phyloP scores from a whole-genome alignment of 2,329 filamentous ascomycete genomes.

The Ceratocystis albifundus region DNA sequence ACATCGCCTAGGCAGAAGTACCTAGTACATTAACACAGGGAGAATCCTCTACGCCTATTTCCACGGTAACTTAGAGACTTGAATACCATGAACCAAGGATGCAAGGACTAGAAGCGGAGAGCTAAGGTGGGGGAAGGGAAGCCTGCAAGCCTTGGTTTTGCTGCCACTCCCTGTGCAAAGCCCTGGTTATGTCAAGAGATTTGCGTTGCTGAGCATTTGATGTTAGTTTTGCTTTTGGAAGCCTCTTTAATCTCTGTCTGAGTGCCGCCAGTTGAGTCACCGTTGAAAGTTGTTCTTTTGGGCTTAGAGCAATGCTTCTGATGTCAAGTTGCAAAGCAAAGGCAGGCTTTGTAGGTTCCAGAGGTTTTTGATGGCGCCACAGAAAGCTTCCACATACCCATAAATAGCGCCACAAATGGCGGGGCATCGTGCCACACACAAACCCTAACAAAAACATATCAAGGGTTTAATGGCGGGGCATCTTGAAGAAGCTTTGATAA shows the following conservation, averaged over 20 bases:
- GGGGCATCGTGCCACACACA: background rate
- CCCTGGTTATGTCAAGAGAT: slow-evolving; percentile 1
- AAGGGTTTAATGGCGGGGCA: slow-evolving; percentile 19
- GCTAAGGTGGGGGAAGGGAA: background rate
- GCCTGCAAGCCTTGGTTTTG: background rate
- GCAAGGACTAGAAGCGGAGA: background rate
- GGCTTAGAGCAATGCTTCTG: too few relatives aligned
- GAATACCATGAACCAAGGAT: background rate
- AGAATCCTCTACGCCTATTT: background rate
- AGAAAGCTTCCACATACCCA: background rate
- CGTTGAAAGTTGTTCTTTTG: background rate
- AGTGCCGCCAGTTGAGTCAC: background rate
- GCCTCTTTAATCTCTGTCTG: background rate
- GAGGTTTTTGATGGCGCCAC: slow-evolving; percentile 3
- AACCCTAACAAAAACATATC: background rate
- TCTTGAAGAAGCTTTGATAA: background rate
- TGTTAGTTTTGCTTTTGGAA: background rate
- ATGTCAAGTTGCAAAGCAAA: too few relatives aligned
- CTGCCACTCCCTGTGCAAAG: background rate
- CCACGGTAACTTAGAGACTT: background rate
- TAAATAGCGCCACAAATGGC: slow-evolving; percentile 3
- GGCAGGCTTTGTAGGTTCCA: background rate
- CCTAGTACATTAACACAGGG: background rate
- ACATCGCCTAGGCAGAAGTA: background rate
- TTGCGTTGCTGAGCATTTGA: background rate